These are phyloP conservation scores for Xylaria sp. DNA, from an alignment of 2,329 filamentous ascomycete genomes.

Conservation along the genomic window DNA sequence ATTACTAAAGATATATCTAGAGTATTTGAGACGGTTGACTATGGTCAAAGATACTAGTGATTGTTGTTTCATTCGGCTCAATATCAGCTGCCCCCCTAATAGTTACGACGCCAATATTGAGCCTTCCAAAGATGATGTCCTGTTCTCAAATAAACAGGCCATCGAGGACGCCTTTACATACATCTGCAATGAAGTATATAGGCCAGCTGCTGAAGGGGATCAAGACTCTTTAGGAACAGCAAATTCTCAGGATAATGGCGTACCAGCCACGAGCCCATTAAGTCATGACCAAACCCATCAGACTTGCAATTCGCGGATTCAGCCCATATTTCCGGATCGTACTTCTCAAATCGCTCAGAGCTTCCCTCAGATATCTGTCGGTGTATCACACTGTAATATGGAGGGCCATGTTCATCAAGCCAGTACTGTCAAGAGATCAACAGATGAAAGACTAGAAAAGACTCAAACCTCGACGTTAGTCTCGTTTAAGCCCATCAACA, in stretches of 20 bases:
- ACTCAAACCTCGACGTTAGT: slow-evolving; percentile 13
- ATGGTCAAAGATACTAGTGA: slow-evolving; percentile 52
- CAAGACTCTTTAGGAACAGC: not conserved
- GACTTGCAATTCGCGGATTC: not conserved
- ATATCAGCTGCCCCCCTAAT: slow-evolving; percentile 69
- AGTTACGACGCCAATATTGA: slow-evolving; percentile 80
- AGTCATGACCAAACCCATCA: not conserved
- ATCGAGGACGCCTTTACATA: slow-evolving; percentile 60
- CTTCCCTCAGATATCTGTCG: too few species aligned
- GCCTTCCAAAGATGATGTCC: slow-evolving; percentile 76
- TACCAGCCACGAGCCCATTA: not conserved
- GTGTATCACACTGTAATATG: not conserved
- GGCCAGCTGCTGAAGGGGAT: not conserved
- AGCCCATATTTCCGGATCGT: not conserved
- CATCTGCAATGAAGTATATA: slow-evolving; percentile 58
- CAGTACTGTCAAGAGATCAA: not conserved
- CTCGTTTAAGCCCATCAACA: slow-evolving; percentile 34
- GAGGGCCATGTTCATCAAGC: slow-evolving; percentile 3
- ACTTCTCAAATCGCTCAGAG: not conserved
- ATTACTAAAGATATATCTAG: slow-evolving; percentile 64
- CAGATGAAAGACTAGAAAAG: not conserved
- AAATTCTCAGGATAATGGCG: not conserved
- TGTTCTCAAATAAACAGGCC: slow-evolving; percentile 68
- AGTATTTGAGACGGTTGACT: slow-evolving; percentile 53
- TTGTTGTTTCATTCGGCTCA: slow-evolving; percentile 73